These are phyloP conservation scores for Irpex rosettiformis DNA, from an alignment of 1,284 basidiomycete species.

Conservation along the genomic window DNA sequence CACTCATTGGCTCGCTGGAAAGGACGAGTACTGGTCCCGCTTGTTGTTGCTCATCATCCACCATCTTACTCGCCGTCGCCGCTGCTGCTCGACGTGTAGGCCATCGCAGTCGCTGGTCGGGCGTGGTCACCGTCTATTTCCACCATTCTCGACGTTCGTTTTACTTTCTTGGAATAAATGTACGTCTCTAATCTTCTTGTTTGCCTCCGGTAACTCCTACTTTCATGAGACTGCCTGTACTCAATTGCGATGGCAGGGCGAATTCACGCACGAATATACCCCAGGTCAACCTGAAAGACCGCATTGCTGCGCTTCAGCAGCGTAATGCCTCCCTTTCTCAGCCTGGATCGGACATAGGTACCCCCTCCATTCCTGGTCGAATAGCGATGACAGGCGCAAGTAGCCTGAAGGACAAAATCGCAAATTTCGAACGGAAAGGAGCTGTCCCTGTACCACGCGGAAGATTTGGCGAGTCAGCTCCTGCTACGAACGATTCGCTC, in stretches of 20 bases:
- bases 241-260: constrained; percentile 22
- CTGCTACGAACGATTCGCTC: constrained; percentile 43
- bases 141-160: constrained; percentile 18
- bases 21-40: not conserved
- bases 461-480: constrained; percentile 67
- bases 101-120: constrained; percentile 32
- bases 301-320: constrained; percentile 72
- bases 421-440: constrained; percentile 73
- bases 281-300: constrained; percentile 65
- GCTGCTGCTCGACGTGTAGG: constrained; percentile 22
- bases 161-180: constrained; percentile 17
- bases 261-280: constrained; percentile 37
- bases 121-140: constrained; percentile 26
- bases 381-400: constrained; percentile 21
- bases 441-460: constrained; percentile 70
- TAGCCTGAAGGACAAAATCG: constrained; percentile 66
- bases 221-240: not conserved
- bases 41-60: constrained; percentile 14
- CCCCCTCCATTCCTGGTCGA: constrained; percentile 12
- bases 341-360: not conserved
- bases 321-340: constrained; percentile 36
- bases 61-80: constrained; percentile 20
- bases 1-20: not conserved
- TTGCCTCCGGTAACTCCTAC: not conserved
- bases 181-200: constrained; percentile 15